Conservation (phyloP, 1,284 basidiomycete species). For the Moniliophthora roreri region DNA sequence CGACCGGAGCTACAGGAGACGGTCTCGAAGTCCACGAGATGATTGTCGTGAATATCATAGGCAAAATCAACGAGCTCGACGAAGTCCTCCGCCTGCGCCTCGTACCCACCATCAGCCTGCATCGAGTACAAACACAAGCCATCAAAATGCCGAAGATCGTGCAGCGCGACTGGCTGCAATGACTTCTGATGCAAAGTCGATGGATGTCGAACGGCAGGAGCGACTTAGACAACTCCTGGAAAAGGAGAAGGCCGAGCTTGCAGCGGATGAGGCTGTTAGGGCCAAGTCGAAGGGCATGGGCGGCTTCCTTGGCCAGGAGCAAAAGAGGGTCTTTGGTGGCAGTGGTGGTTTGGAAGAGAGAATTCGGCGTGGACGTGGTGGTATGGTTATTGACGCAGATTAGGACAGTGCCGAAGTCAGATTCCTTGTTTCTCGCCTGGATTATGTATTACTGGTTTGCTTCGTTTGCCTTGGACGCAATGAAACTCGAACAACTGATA, state of each 20-base stretch:
- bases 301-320: conserved; percentile 68
- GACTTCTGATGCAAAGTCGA: conserved; percentile 66
- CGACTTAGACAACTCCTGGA: conserved; percentile 62
- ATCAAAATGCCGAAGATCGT: conserved; percentile 51
- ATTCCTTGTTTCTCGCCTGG: background rate
- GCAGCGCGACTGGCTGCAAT: conserved; percentile 86
- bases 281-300: conserved; percentile 72
- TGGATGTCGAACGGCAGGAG: conserved; percentile 69
- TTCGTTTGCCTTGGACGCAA: background rate
- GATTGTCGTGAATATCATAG: conserved; percentile 18
- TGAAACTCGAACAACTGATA: background rate
- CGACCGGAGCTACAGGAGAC: conserved; percentile 23
- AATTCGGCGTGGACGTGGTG: conserved; percentile 64
- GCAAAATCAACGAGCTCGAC: conserved; percentile 46
- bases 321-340: conserved; percentile 78
- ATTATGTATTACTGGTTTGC: background rate
- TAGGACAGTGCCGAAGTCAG: conserved; percentile 12
- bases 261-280: conserved; percentile 60
- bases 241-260: conserved; percentile 71
- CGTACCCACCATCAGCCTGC: conserved; percentile 31
- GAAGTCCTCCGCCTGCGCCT: conserved; percentile 18
- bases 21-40: conserved; percentile 23
- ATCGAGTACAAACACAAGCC: conserved; percentile 21
- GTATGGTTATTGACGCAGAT: conserved; percentile 60
- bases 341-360: conserved; percentile 75